These are phyloP conservation scores for Stephania cephalantha DNA, from an alignment of 164 flowering plant species.

Conservation along the genomic window DNA sequence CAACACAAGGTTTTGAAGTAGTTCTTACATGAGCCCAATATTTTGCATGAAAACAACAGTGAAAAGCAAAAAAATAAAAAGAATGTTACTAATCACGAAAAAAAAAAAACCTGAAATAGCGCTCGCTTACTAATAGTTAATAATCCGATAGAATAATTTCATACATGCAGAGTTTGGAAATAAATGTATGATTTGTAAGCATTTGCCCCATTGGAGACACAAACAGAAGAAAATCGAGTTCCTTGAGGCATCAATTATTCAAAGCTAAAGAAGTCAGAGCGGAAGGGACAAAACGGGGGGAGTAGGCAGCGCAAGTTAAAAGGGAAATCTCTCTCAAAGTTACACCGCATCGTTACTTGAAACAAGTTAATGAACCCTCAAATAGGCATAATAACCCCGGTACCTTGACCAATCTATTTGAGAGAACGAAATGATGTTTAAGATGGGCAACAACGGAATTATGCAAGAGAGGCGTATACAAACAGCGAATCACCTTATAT, in stretches of 20 bases:
- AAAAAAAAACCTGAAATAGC: background rate
- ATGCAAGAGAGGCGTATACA: background rate
- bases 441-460: too few species aligned
- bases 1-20: background rate
- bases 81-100: background rate
- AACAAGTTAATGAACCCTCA: too few species aligned
- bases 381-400: too few species aligned
- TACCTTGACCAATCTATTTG: background rate
- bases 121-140: background rate
- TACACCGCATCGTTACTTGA: too few species aligned
- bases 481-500: constrained; percentile 42
- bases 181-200: background rate
- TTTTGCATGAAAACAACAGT: background rate
- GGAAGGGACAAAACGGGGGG: background rate
- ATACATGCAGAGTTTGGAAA: background rate
- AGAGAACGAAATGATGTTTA: background rate
- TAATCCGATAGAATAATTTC: background rate
- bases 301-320: background rate
- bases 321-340: too few species aligned
- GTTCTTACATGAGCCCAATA: background rate
- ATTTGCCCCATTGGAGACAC: background rate
- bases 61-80: background rate
- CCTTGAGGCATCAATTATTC: background rate
- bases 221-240: background rate
- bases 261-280: background rate